Conservation (phyloP, 2,329 filamentous ascomycete species). For the Ascomycota sp. region DNA sequence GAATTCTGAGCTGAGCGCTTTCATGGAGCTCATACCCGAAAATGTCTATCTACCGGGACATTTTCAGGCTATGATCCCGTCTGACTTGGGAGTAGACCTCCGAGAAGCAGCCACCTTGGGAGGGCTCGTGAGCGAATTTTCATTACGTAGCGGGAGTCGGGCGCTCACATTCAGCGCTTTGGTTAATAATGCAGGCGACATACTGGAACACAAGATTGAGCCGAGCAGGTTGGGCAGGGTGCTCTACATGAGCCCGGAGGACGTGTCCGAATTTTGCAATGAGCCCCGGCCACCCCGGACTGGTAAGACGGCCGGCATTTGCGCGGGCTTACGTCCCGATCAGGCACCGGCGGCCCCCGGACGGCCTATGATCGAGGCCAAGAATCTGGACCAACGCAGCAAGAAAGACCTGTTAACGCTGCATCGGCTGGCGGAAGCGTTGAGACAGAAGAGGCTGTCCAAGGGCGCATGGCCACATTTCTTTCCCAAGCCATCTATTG, state of each 20-base stretch:
- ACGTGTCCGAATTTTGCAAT: slow-evolving; percentile 24
- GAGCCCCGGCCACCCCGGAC: slow-evolving; percentile 10
- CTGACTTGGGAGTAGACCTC: slow-evolving; percentile 10
- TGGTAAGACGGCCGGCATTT: slow-evolving; percentile 4
- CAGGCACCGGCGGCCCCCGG: slow-evolving; percentile 6
- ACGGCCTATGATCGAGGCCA: slow-evolving; percentile 21
- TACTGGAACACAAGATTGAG: slow-evolving; percentile 33
- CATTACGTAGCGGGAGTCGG: slow-evolving; percentile 27
- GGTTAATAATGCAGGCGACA: slow-evolving; percentile 28
- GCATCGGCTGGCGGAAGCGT: slow-evolving; percentile 23
- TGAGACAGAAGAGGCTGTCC: slow-evolving; percentile 20
- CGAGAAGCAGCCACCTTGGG: slow-evolving; percentile 12
- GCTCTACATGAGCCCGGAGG: slow-evolving; percentile 32
- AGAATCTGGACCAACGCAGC: slow-evolving; percentile 20
- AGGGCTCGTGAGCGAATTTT: slow-evolving; percentile 29
- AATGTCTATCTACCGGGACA: slow-evolving; percentile 41
- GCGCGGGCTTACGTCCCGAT: slow-evolving; percentile 9
- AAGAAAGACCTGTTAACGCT: slow-evolving; percentile 26
- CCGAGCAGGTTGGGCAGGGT: slow-evolving; percentile 32
- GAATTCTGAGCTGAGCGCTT: slow-evolving; percentile 34
- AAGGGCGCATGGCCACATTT: slow-evolving; percentile 30
- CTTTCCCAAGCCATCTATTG: slow-evolving; percentile 19
- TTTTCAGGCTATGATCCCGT: slow-evolving; percentile 35
- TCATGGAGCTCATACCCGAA: slow-evolving; percentile 38
- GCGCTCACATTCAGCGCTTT: slow-evolving; percentile 43